Evolutionary conservation across 805 yeast genomes (phyloP).

Genomic region (Yarrowia divulgata): DNA sequence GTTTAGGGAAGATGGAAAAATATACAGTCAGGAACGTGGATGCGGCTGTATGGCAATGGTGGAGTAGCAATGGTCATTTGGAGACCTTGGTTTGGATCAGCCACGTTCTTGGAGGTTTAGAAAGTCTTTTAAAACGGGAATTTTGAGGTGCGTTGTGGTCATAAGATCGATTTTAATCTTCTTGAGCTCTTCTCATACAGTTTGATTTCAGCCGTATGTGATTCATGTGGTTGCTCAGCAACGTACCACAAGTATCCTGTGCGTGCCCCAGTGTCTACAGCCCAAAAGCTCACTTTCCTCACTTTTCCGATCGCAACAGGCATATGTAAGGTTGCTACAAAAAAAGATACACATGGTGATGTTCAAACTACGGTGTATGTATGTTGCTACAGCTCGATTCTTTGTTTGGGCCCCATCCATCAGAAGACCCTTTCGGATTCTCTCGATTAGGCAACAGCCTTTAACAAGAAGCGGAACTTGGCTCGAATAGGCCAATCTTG

Average conservation of each 20-base stretch:
- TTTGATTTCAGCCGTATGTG: too few relatives aligned
- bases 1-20: background rate
- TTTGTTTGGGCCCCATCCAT: background rate
- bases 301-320: background rate
- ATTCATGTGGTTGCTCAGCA: too few relatives aligned
- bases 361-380: conserved; percentile 4
- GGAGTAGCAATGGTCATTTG: background rate
- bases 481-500: background rate
- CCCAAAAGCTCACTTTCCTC: too few relatives aligned
- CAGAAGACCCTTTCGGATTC: background rate
- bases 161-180: too few relatives aligned
- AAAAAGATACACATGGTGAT: background rate
- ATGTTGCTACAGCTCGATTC: conserved; percentile 3
- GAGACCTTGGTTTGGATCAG: too few relatives aligned
- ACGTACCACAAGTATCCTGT: too few relatives aligned
- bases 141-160: too few relatives aligned
- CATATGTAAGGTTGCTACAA: background rate
- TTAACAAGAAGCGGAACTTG: background rate
- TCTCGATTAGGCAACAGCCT: background rate
- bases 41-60: conserved; percentile 1
- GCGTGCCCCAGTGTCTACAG: too few relatives aligned
- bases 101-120: too few relatives aligned
- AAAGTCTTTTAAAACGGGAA: too few relatives aligned
- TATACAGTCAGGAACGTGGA: conserved; percentile 6
- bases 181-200: too few relatives aligned